A percentile compares a stretch with the other conserved stretches of the same genome.
phyloP scores from a whole-genome alignment of 108 stramenopile species.

The Fistulifera solaris region DNA sequence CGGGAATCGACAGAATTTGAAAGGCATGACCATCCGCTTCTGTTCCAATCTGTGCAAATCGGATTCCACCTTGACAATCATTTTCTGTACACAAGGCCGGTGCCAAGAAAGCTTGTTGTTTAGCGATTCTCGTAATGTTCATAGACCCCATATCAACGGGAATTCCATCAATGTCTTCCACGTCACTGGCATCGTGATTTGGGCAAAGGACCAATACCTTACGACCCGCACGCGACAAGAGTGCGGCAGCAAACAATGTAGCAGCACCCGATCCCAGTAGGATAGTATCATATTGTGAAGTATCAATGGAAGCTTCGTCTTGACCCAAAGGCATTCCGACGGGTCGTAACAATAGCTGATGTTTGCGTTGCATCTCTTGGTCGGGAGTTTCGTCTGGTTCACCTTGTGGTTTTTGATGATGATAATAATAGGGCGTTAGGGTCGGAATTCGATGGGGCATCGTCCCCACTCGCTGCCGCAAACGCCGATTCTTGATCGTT shows the following conservation, averaged over 20 bases:
- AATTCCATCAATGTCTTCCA: constrained; percentile 11
- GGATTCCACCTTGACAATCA: constrained; percentile 74
- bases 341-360: constrained; percentile 34
- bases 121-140: constrained; percentile 40
- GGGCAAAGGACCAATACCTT: constrained; percentile 55
- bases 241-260: constrained; percentile 56
- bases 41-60: constrained; percentile 72
- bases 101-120: constrained; percentile 57
- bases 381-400: neutral
- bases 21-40: constrained; percentile 64
- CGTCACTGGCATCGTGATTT: constrained; percentile 59
- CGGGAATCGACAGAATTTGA: constrained; percentile 70
- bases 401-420: too few relatives aligned
- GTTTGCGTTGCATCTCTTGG: constrained; percentile 29
- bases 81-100: constrained; percentile 62
- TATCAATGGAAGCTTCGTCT: constrained; percentile 29
- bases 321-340: constrained; percentile 48
- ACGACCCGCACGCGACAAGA: constrained; percentile 74
- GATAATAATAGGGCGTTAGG: constrained; percentile 27
- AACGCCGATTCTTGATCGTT: constrained; percentile 35
- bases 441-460: constrained; percentile 30
- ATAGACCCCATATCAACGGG: constrained; percentile 64
- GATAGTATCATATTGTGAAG: constrained; percentile 59
- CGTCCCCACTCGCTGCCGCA: constrained; percentile 24
- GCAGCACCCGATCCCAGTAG: constrained; percentile 71